Percentiles rank a stretch among this genome's conserved stretches.
phyloP scores from a whole-genome alignment of 345 rosid species.

The Arabis hirsuta region DNA sequence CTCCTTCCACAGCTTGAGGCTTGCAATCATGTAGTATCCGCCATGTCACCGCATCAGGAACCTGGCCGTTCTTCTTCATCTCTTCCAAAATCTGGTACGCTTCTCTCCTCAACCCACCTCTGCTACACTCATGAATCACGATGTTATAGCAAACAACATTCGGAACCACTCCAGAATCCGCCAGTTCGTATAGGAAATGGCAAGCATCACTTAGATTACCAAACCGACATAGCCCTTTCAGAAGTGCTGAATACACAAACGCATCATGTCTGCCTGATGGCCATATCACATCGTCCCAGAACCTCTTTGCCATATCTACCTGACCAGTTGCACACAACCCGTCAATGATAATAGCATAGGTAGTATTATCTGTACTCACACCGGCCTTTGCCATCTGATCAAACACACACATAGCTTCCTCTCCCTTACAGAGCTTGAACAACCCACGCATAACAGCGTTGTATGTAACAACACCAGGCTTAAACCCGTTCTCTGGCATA shows the following conservation, averaged over 20 bases:
- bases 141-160: conserved; percentile 71
- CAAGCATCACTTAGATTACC: conserved; percentile 65
- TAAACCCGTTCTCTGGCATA: conserved; percentile 57
- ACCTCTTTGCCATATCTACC: conserved; percentile 66
- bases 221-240: conserved; percentile 69
- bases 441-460: conserved; percentile 73
- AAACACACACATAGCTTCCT: conserved; percentile 61
- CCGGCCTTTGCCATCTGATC: conserved; percentile 55
- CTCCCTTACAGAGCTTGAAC: conserved; percentile 52
- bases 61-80: conserved; percentile 69
- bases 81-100: conserved; percentile 79
- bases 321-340: conserved; percentile 58
- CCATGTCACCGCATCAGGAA: conserved; percentile 90
- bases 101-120: conserved; percentile 70
- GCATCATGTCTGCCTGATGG: conserved; percentile 75
- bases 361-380: conserved; percentile 54
- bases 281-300: conserved; percentile 85
- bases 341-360: conserved; percentile 61
- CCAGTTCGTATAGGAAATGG: conserved; percentile 77
- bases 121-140: conserved; percentile 74
- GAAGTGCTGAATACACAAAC: conserved; percentile 75
- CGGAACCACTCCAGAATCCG: conserved; percentile 70
- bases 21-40: conserved; percentile 59
- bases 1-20: conserved; percentile 18
- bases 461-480: conserved; percentile 68